These are phyloP conservation scores for Giardia muris DNA, from an alignment of 208 protist species.

Conservation along the genomic window DNA sequence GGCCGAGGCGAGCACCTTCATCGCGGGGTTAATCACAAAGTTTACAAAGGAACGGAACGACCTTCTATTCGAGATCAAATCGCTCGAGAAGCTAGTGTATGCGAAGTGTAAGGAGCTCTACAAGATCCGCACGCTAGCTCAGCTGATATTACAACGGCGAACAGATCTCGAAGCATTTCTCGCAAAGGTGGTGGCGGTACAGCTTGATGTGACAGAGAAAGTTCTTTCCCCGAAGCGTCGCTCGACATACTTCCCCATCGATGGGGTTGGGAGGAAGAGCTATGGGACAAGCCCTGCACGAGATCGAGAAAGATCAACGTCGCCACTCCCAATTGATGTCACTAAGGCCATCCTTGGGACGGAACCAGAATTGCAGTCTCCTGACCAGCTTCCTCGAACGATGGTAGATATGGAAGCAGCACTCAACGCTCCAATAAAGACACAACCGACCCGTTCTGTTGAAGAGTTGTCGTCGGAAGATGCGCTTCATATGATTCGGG, in stretches of 20 bases:
- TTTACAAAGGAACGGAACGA: background rate
- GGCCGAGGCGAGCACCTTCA: background rate
- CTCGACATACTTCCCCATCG: background rate
- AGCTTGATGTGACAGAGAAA: background rate
- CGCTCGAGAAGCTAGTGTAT: conserved; percentile 17
- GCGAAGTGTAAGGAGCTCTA: conserved; percentile 22
- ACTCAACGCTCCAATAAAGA: too few relatives aligned
- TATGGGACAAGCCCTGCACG: too few relatives aligned
- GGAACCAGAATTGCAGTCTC: too few relatives aligned
- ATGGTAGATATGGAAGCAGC: too few relatives aligned
- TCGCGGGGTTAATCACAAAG: background rate
- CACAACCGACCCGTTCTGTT: too few relatives aligned
- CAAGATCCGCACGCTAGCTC: background rate
- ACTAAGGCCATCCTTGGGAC: too few relatives aligned
- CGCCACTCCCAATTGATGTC: too few relatives aligned
- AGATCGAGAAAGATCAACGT: too few relatives aligned
- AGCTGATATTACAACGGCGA: background rate
- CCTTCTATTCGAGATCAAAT: background rate
- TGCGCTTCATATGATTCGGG: too few relatives aligned
- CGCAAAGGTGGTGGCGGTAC: background rate
- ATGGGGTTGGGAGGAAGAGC: too few relatives aligned
- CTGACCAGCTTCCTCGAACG: too few relatives aligned
- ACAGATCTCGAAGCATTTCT: conserved; percentile 18
- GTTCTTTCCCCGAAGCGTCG: background rate
- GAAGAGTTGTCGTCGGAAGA: too few relatives aligned